phyloP scores from a whole-genome alignment of 306 rosid genomes.

The Cyamopsis tetragonoloba region DNA sequence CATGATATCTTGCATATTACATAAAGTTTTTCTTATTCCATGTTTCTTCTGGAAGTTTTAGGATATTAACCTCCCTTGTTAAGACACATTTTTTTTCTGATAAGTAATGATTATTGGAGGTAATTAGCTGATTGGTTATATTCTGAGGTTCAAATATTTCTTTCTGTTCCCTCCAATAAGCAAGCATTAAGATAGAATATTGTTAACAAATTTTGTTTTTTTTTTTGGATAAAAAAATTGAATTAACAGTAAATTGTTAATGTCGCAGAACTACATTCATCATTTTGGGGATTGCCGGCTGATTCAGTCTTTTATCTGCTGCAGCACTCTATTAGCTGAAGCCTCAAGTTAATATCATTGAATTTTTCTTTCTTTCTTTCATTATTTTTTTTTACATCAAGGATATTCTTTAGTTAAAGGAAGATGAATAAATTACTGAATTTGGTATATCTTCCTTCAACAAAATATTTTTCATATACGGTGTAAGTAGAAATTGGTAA shows the following conservation, averaged over 20 bases:
- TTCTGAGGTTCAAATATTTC: slow-evolving; percentile 14
- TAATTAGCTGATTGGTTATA: slow-evolving; percentile 29
- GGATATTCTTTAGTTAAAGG: too few species aligned
- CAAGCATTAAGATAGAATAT: slow-evolving; percentile 1
- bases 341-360: slow-evolving; percentile 6
- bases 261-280: neutral
- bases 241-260: neutral
- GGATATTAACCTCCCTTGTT: neutral
- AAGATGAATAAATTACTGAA: too few species aligned
- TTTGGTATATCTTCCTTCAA: too few species aligned
- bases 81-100: neutral
- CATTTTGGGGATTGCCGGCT: neutral
- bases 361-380: too few species aligned
- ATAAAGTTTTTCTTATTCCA: slow-evolving; percentile 41
- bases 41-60: neutral
- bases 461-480: too few species aligned
- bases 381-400: too few species aligned
- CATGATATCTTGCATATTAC: slow-evolving; percentile 51
- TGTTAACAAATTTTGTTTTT: slow-evolving; percentile 16
- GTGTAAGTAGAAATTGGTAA: too few species aligned
- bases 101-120: neutral
- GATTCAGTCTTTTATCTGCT: neutral
- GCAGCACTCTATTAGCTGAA: neutral
- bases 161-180: slow-evolving; percentile 11
- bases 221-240: too few species aligned